Evolutionary conservation across 176 grass and related monocot genomes (phyloP).

Genomic region (Cenchrus fungigraminus): DNA sequence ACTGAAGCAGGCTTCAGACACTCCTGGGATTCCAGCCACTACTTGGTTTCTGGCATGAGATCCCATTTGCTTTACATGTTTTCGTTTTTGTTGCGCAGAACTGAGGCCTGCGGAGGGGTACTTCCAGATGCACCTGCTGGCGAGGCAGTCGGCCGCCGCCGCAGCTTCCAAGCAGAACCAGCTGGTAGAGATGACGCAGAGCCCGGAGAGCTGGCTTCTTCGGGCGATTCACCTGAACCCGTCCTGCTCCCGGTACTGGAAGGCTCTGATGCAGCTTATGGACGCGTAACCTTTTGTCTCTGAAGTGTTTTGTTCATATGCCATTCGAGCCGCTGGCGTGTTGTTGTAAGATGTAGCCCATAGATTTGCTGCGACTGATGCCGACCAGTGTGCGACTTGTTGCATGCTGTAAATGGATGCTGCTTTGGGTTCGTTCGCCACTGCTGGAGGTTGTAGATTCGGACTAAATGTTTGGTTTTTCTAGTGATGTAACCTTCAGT

Average conservation of each 20-base stretch:
- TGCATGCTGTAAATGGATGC: background rate
- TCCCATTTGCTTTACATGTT: background rate
- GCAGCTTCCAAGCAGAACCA: slow-evolving; percentile 48
- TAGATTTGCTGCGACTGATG: background rate
- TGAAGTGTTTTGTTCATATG: background rate
- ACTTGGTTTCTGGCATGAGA: background rate
- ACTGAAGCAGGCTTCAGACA: slow-evolving; percentile 12
- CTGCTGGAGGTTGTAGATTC: too few relatives aligned
- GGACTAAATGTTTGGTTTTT: too few relatives aligned
- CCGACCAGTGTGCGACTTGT: background rate
- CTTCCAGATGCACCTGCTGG: slow-evolving; percentile 94
- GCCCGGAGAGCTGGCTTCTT: slow-evolving; percentile 73
- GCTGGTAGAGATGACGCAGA: slow-evolving; percentile 49
- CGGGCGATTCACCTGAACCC: slow-evolving; percentile 86
- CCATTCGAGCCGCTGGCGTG: background rate
- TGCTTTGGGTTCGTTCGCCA: too few relatives aligned
- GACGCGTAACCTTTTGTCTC: slow-evolving; percentile 32
- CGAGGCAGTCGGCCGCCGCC: slow-evolving; percentile 44
- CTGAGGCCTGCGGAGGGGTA: slow-evolving; percentile 80
- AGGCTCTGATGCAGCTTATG: slow-evolving; percentile 49
- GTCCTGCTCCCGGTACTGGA: slow-evolving; percentile 86
- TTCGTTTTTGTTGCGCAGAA: slow-evolving; percentile 51
- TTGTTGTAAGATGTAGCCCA: background rate
- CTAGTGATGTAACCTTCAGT: background rate
- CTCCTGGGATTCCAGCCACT: background rate